Conservation (phyloP, 495 filamentous ascomycete species). For the Neurospora intermedia region DNA sequence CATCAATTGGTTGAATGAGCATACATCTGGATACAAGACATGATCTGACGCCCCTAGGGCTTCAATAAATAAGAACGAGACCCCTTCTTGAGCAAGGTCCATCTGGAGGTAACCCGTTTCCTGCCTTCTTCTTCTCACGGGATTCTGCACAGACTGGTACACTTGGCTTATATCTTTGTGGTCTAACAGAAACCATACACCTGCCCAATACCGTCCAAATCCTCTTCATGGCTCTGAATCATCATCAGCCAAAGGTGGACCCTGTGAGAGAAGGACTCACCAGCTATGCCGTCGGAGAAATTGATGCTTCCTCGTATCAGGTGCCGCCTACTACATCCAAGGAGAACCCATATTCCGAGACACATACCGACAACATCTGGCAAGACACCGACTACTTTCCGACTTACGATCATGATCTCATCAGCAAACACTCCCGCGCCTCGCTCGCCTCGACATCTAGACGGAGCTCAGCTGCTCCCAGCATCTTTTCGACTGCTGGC, state of each 20-base stretch:
- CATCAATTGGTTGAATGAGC: neutral
- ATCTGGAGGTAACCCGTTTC: neutral
- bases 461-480: conserved; percentile 11
- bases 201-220: neutral
- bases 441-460: conserved; percentile 12
- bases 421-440: conserved; percentile 4
- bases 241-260: neutral
- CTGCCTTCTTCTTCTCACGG: neutral
- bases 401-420: neutral
- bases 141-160: neutral
- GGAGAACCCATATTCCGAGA: neutral
- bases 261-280: neutral
- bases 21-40: neutral
- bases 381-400: neutral
- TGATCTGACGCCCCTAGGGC: neutral
- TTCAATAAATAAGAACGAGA: neutral
- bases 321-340: neutral
- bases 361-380: neutral
- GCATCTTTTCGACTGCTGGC: conserved; percentile 12
- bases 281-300: neutral
- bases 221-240: neutral
- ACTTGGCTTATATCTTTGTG: neutral
- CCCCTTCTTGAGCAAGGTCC: neutral
- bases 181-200: neutral
- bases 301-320: neutral